Conservation (phyloP, 2,329 filamentous ascomycete species). For the Cladorrhinum sp. region DNA sequence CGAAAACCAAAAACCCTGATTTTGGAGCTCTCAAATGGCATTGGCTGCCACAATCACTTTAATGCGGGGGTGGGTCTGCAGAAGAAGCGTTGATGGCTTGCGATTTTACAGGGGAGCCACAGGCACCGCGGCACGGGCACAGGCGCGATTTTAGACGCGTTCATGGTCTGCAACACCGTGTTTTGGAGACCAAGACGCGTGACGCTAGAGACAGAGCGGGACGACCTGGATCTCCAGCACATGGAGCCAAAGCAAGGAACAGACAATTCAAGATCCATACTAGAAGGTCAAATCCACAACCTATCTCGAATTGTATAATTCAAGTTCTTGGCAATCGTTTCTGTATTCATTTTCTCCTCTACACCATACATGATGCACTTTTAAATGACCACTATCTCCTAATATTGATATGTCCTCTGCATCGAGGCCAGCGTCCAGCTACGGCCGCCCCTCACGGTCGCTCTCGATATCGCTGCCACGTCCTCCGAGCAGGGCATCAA, state of each 20-base stretch:
- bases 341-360: background rate
- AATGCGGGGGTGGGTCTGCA: background rate
- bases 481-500: conserved; percentile 17
- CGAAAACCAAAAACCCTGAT: background rate
- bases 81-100: background rate
- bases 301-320: background rate
- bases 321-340: background rate
- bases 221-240: background rate
- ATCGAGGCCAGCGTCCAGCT: conserved; percentile 38
- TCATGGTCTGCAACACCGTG: background rate
- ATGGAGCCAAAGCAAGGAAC: background rate
- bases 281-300: background rate
- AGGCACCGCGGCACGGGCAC: background rate
- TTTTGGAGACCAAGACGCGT: background rate
- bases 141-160: background rate
- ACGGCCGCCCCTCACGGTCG: conserved; percentile 20
- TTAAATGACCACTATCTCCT: conserved; percentile 30
- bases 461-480: conserved; percentile 1
- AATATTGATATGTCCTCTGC: conserved; percentile 33
- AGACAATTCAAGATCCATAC: background rate
- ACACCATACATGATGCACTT: conserved; percentile 14
- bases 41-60: no score
- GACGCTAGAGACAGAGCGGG: conserved; percentile 4
- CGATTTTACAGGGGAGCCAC: background rate
- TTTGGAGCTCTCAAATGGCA: background rate